Percentiles rank a stretch among this genome's conserved stretches.
Conservation (phyloP, 176 grass and related monocot species). For the Panicum miliaceum region DNA sequence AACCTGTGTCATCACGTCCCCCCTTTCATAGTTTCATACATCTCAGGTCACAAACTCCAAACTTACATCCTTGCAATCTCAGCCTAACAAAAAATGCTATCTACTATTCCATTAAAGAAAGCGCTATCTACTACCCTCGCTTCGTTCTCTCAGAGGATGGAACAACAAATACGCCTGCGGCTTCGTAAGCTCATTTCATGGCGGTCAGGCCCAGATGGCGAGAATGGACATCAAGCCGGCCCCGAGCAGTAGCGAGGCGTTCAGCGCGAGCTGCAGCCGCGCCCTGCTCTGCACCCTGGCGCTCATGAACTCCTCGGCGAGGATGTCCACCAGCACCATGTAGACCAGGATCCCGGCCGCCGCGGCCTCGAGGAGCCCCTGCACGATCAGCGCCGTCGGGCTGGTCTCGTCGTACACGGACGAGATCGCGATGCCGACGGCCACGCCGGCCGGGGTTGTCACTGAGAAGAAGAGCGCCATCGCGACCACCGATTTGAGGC, state of each 20-base stretch:
- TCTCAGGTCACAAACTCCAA: too few species aligned
- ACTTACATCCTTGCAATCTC: too few species aligned
- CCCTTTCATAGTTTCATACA: too few species aligned
- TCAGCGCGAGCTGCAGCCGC: constrained; percentile 49
- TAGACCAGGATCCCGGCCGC: constrained; percentile 77
- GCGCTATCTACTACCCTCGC: too few species aligned
- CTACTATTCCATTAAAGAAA: too few species aligned
- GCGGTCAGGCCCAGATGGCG: constrained; percentile 64
- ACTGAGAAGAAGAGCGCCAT: constrained; percentile 73
- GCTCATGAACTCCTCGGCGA: constrained; percentile 66
- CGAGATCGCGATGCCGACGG: constrained; percentile 65
- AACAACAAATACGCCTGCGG: too few species aligned
- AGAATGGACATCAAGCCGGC: constrained; percentile 75
- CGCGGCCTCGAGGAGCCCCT: constrained; percentile 61
- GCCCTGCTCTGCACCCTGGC: constrained; percentile 56
- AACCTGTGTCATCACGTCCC: too few species aligned
- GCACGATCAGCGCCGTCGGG: constrained; percentile 55
- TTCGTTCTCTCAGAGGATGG: too few species aligned
- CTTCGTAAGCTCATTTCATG: too few species aligned
- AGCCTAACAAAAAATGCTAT: too few species aligned
- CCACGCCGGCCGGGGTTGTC: constrained; percentile 65
- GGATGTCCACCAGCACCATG: constrained; percentile 73
- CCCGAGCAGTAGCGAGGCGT: constrained; percentile 55
- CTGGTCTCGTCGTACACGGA: constrained; percentile 73
- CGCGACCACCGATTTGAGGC: constrained; percentile 32